Evolutionary conservation across 495 filamentous ascomycete species (phyloP), one percentile per base, ranked within the genome.

Genomic region (Clohesyomyces aquaticus): DNA sequence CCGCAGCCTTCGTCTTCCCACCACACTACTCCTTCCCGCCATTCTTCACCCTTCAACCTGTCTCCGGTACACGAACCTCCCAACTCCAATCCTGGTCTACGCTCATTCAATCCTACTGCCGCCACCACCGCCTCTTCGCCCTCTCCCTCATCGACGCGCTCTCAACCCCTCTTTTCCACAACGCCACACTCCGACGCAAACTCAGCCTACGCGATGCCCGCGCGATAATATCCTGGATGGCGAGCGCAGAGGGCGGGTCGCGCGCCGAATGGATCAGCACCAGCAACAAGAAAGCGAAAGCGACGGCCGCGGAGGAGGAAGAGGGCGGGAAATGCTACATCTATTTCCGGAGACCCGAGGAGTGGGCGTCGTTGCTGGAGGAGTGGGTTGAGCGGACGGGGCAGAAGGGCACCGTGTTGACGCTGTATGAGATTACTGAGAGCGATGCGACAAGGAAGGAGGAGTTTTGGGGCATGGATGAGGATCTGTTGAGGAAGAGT

Each of bases 391-490:
- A 92, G 58, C 80, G 76, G 55, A 91, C 87, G 22, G 89, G 84
- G 47, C 90, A 91, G 81, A 88, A 85, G 73, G 83, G 83, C 48
- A 80, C 79, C 18, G 88, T 93, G 67, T 71, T 93, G 68, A 93
- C 89, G 58, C 75, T 92, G 43, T 93, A 91, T 76, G 89, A 93
- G 73, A 75, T 93, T 65, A 70, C 81, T 27, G 79, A 90, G 70
- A 85, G 88, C 25, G 89, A 91, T 70, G 82, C 76, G 45, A 87
- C 86, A 1, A 70, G 74, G 41, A 80, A 28, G 22, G 55, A 69
- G 91, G 91, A 94, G 74, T 94, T 96, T 72, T 87, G 91, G 77
- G 91, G 90, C 16, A 90, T 98, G 81, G 92, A 97, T 66, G 72
- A 77, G 22, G 91, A 91, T 23, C 69, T 95, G 32, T 82, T 98